phyloP scores from a whole-genome alignment of 495 filamentous ascomycete genomes.

The Xylona heveae region DNA sequence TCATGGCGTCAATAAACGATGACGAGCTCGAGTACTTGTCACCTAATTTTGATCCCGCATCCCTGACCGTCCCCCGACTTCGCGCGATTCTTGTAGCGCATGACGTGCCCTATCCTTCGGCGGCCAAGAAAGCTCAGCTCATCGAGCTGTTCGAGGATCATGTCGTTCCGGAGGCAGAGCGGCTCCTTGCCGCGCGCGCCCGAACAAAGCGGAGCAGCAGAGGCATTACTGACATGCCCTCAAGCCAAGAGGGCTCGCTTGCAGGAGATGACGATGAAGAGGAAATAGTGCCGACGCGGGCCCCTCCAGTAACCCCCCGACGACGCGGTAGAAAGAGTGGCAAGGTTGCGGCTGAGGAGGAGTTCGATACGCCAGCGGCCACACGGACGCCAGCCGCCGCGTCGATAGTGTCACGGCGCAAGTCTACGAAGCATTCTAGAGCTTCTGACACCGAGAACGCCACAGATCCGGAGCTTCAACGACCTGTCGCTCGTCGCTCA shows the following conservation, averaged over 20 bases:
- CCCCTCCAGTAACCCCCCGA: constrained; percentile 19
- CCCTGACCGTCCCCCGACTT: constrained; percentile 65
- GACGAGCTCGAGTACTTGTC: constrained; percentile 56
- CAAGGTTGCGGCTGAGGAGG: constrained; percentile 19
- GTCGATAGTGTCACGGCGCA: constrained; percentile 14
- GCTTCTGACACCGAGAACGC: constrained; percentile 27
- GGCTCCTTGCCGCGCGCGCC: constrained; percentile 49
- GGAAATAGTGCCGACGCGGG: constrained; percentile 19
- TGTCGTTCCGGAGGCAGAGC: constrained; percentile 53
- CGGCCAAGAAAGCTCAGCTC: constrained; percentile 75
- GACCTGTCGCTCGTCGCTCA: constrained; percentile 25
- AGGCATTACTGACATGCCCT: constrained; percentile 65
- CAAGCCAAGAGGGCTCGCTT: constrained; percentile 28
- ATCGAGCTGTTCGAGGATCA: constrained; percentile 64
- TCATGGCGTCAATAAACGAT: constrained; percentile 39
- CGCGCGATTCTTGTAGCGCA: constrained; percentile 78
- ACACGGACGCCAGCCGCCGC: constrained; percentile 18
- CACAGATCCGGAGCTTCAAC: constrained; percentile 18
- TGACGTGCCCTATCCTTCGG: constrained; percentile 60
- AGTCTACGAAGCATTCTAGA: constrained; percentile 32
- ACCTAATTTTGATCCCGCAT: constrained; percentile 60
- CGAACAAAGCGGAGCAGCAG: constrained; percentile 57
- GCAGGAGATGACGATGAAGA: constrained; percentile 24
- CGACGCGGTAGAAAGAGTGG: constrained; percentile 22
- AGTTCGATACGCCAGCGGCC: constrained; percentile 9